These are phyloP conservation scores for Peniophora sp. DNA, from an alignment of 1,284 basidiomycete genomes.

Conservation along the genomic window DNA sequence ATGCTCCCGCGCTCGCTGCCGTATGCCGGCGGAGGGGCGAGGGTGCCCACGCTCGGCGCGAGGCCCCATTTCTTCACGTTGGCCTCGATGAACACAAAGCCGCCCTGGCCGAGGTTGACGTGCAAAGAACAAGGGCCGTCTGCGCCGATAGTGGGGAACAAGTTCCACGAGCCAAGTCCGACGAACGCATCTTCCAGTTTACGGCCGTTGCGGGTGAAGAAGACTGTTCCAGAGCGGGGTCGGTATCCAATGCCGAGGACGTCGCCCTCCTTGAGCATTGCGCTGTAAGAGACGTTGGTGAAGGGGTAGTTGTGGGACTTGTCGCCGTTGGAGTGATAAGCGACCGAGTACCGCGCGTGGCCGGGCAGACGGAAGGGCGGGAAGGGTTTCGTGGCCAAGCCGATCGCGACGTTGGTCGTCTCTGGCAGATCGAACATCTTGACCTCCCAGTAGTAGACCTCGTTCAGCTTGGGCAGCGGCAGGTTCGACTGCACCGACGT, in stretches of 20 bases:
- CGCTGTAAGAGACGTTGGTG: conserved; percentile 80
- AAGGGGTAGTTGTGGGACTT: conserved; percentile 98
- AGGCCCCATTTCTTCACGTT: conserved; percentile 99
- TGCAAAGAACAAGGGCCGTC: conserved; percentile 92
- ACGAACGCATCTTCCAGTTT: conserved; percentile 93
- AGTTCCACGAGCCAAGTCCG: conserved; percentile 81
- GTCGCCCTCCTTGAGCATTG: conserved; percentile 86
- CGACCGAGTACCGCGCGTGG: conserved; percentile 84
- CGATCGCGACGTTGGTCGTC: conserved; percentile 78
- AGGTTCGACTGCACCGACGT: conserved; percentile 93
- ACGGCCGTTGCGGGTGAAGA: conserved; percentile 93
- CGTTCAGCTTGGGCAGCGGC: conserved; percentile 90
- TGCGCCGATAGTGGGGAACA: conserved; percentile 92
- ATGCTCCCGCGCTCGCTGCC: conserved; percentile 93
- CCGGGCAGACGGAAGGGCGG: conserved; percentile 91
- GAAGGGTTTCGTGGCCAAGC: conserved; percentile 92
- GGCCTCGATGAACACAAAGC: conserved; percentile 96
- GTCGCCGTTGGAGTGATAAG: conserved; percentile 95
- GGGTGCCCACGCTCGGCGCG: conserved; percentile 89
- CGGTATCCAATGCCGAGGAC: conserved; percentile 91
- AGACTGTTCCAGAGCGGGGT: conserved; percentile 90
- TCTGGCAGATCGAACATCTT: conserved; percentile 94
- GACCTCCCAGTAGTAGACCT: conserved; percentile 97
- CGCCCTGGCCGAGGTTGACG: conserved; percentile 91
- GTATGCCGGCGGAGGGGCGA: conserved; percentile 93